phyloP scores from a whole-genome alignment of 108 stramenopile species.

The Phaeodactylum tricornutum region DNA sequence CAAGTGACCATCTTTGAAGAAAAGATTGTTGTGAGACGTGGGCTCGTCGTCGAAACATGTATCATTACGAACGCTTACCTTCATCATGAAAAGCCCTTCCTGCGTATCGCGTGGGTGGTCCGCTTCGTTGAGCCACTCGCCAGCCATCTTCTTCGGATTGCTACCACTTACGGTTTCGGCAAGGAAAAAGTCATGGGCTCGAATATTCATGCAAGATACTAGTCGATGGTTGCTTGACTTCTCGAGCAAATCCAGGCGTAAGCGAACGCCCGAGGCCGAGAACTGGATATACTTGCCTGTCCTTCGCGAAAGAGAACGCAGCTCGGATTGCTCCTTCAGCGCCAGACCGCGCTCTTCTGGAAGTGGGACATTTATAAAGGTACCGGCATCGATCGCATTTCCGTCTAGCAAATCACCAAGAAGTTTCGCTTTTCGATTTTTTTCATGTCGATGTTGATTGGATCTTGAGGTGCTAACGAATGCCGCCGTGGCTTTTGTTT shows the following conservation, averaged over 20 bases:
- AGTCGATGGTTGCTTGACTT: slow-evolving; percentile 37
- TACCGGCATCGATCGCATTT: slow-evolving; percentile 8
- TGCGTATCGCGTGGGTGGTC: slow-evolving; percentile 70
- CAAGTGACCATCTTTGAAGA: slow-evolving; percentile 58
- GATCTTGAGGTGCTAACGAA: neutral
- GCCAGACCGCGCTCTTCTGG: slow-evolving; percentile 38
- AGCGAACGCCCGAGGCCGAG: slow-evolving; percentile 35
- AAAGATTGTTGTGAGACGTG: neutral
- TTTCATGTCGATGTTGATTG: too few species aligned
- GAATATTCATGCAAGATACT: slow-evolving; percentile 52
- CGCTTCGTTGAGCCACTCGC: slow-evolving; percentile 75
- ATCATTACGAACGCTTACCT: slow-evolving; percentile 16
- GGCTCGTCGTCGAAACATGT: neutral
- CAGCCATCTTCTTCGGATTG: slow-evolving; percentile 61
- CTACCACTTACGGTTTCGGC: slow-evolving; percentile 62
- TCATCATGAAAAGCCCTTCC: slow-evolving; percentile 70
- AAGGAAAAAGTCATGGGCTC: slow-evolving; percentile 54
- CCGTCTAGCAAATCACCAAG: slow-evolving; percentile 42
- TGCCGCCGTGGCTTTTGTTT: neutral
- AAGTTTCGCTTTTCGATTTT: slow-evolving; percentile 28
- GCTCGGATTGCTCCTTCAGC: slow-evolving; percentile 20
- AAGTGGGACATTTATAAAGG: slow-evolving; percentile 32
- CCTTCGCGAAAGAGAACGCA: slow-evolving; percentile 34
- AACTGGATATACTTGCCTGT: slow-evolving; percentile 51
- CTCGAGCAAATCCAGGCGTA: slow-evolving; percentile 53